Percentiles rank a stretch among this genome's conserved stretches.
phyloP scores from a whole-genome alignment of 352 stramenopile genomes.

The Peronospora farinosa region DNA sequence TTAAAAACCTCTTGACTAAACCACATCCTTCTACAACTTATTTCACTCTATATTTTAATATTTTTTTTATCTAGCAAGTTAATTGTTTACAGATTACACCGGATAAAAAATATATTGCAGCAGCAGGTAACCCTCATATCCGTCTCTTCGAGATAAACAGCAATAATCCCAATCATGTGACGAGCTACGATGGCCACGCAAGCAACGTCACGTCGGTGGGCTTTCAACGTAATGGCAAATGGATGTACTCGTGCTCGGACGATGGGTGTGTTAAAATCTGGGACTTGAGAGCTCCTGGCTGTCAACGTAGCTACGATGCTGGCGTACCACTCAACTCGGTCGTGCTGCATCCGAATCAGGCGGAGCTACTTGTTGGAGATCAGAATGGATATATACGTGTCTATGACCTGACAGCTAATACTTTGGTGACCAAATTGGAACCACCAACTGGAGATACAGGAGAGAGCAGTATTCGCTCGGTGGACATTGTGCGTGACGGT shows the following conservation, averaged over 20 bases:
- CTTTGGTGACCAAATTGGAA: conserved; percentile 53
- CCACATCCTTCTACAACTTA: conserved; percentile 4
- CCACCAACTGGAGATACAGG: conserved; percentile 46
- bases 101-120: conserved; percentile 96
- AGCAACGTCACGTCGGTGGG: conserved; percentile 95
- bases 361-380: conserved; percentile 78
- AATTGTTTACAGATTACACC: conserved; percentile 95
- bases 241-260: conserved; percentile 96
- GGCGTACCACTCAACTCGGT: conserved; percentile 92
- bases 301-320: conserved; percentile 85
- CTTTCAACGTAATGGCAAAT: conserved; percentile 96
- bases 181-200: conserved; percentile 94
- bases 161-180: conserved; percentile 92
- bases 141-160: conserved; percentile 96
- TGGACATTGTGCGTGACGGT: conserved; percentile 91
- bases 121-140: conserved; percentile 95
- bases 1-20: neutral
- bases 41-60: neutral
- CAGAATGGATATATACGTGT: conserved; percentile 91
- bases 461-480: conserved; percentile 83
- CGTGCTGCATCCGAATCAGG: conserved; percentile 93
- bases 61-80: conserved; percentile 74
- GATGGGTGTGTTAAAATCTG: conserved; percentile 95
- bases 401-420: conserved; percentile 86
- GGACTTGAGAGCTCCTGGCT: conserved; percentile 84